Evolutionary conservation across 192 early-diverging fungal species (phyloP), one percentile per base, ranked within the genome.

Genomic region (Coemansia sp.): DNA sequence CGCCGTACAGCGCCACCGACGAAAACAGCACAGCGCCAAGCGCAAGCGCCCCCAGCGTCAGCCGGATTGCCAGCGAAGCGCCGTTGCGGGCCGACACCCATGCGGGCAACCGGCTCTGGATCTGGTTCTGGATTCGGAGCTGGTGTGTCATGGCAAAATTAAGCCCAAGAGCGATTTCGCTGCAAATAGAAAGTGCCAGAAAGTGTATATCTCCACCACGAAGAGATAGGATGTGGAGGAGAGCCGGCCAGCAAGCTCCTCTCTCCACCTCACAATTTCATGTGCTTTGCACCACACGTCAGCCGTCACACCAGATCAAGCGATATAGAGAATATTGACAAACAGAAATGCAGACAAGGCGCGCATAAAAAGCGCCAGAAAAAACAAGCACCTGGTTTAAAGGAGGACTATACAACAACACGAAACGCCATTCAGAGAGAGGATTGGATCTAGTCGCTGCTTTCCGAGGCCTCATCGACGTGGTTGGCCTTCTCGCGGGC

Each of bases 1-100:
- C 36, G 27, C 49, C 68, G 60, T 88, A 86, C 8, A 81, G 66
- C 23, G 34, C 18, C 3, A 58, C 32, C 2, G 75, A 67, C 7
- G 75, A 68, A 17, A 72, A 2, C 0, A 68, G 23, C 8, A 64
- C 47, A 3, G 40, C 31, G 2, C 17, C 14, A 2, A 68, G 17
- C 6, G 69, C 69, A 22, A 43, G 40, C 2, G n/a, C 26, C 5
- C 45, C 69, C 26, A 78, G 58, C 15, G 63, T n/a, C 3, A 43
- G 21, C 14, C 68, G 53, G 21, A 71, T 49, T 4, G 43, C 53
- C 3, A 67, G 22, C 7, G 73, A 65, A 0, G 53, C 38, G 31
- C 64, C 60, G 27, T 31, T 60, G 42, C 65, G 60, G n/a, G 53
- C 45, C 19, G 57, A 49, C 9, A 53, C 33, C 62, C 53, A 53